Percentiles rank a stretch among this genome's conserved stretches.
Evolutionary conservation across 1,284 basidiomycete species (phyloP).

Genomic region (Microstroma glucosiphilum): DNA sequence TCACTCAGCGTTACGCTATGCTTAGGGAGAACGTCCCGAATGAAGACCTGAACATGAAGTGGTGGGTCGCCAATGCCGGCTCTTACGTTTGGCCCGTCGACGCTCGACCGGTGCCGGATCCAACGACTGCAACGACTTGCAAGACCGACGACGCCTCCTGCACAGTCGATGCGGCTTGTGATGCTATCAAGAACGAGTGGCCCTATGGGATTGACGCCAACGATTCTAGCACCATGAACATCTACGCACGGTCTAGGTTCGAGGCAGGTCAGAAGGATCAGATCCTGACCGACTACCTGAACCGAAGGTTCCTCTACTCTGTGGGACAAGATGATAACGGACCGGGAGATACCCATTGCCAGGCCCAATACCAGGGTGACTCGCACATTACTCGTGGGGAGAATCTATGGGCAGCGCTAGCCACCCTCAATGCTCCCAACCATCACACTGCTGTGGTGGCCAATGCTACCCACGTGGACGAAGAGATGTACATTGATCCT

Average conservation of each 20-base stretch:
- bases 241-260: conserved; percentile 8
- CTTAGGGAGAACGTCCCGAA: conserved; percentile 23
- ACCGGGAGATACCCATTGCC: conserved; percentile 37
- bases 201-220: conserved; percentile 22
- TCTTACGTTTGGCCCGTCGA: conserved; percentile 30
- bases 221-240: conserved; percentile 16
- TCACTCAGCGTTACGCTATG: conserved; percentile 44
- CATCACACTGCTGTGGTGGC: background rate
- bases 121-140: conserved; percentile 17
- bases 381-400: conserved; percentile 34
- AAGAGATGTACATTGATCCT: conserved; percentile 4
- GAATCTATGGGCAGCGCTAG: conserved; percentile 24
- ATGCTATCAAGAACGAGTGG: conserved; percentile 16
- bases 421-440: background rate
- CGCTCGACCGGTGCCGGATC: conserved; percentile 24
- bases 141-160: conserved; percentile 7
- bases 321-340: conserved; percentile 32
- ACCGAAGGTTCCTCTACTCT: conserved; percentile 29
- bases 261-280: conserved; percentile 12
- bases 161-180: background rate
- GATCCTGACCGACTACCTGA: conserved; percentile 28
- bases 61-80: conserved; percentile 39
- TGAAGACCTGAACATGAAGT: conserved; percentile 26
- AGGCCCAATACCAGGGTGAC: conserved; percentile 35
- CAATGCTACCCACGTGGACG: conserved; percentile 8